phyloP scores from a whole-genome alignment of 73 alveolate genomes.

The Tetrahymena elliotti region DNA sequence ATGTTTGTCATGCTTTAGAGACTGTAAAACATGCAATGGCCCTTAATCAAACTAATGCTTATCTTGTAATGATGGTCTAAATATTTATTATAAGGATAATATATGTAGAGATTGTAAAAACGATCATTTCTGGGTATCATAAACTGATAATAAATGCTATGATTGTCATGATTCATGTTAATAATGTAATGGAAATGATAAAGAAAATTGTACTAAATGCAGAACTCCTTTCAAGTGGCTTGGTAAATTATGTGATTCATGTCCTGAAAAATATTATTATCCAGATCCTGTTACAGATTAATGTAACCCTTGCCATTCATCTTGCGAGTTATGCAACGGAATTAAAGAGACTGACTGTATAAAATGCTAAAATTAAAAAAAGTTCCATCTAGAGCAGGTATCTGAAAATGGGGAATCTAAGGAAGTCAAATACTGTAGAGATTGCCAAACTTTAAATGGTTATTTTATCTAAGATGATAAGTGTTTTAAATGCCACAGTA shows the following conservation, averaged over 20 bases:
- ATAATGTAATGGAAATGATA: neutral
- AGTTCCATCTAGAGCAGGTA: neutral
- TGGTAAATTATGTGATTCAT: neutral
- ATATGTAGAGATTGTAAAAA: neutral
- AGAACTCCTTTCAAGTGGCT: neutral
- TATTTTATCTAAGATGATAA: neutral
- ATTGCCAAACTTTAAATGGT: neutral
- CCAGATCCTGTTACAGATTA: neutral
- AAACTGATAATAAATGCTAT: neutral
- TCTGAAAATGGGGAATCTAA: neutral
- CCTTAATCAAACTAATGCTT: neutral
- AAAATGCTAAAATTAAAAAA: neutral
- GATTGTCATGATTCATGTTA: neutral
- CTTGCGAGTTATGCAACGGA: neutral
- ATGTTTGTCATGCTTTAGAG: neutral
- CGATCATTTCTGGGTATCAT: neutral
- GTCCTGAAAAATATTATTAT: neutral
- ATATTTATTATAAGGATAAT: neutral
- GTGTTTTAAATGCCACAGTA: neutral
- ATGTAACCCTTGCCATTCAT: neutral
- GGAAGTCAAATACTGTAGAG: neutral
- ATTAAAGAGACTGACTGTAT: neutral
- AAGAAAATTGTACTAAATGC: neutral
- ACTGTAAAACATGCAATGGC: neutral
- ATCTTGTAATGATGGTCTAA: neutral